Evolutionary conservation across 495 filamentous ascomycete genomes (phyloP).

Genomic region (Tuber indicum): DNA sequence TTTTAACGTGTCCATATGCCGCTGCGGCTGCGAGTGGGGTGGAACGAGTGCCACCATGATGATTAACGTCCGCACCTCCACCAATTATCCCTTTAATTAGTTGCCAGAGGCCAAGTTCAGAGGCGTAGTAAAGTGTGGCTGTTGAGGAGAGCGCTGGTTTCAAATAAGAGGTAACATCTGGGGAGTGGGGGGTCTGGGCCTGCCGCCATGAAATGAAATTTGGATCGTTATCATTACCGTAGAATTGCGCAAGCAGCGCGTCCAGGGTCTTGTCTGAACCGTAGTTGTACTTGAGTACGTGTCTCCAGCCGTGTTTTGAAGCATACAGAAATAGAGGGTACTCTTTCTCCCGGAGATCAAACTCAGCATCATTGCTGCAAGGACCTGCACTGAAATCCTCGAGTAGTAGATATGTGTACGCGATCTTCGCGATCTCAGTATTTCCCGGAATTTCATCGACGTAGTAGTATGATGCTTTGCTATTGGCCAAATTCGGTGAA

Average conservation of each 20-base stretch:
- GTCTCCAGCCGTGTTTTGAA: not conserved
- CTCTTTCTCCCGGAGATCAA: not conserved
- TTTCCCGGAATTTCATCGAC: not conserved
- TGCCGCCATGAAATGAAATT: not conserved
- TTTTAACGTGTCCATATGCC: not conserved
- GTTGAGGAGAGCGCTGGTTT: not conserved
- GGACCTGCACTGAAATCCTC: constrained; percentile 9
- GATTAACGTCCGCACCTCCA: not conserved
- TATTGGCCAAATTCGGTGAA: constrained; percentile 12
- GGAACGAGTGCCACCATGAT: not conserved
- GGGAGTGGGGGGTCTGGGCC: not conserved
- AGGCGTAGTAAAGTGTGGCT: not conserved
- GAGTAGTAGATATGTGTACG: constrained; percentile 13
- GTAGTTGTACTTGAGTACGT: not conserved
- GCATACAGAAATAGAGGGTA: constrained; percentile 10
- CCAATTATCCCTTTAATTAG: constrained; percentile 5
- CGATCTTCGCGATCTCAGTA: constrained; percentile 13
- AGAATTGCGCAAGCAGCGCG: constrained; percentile 1
- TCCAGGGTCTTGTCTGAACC: constrained; percentile 2
- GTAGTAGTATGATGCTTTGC: constrained; percentile 8
- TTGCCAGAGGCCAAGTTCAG: not conserved
- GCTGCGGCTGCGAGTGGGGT: not conserved
- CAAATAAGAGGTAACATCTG: not conserved
- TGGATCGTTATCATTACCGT: not conserved
- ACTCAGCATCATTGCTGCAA: not conserved